phyloP scores from a whole-genome alignment of 2,329 filamentous ascomycete genomes.

The Paecilomyces formosus region DNA sequence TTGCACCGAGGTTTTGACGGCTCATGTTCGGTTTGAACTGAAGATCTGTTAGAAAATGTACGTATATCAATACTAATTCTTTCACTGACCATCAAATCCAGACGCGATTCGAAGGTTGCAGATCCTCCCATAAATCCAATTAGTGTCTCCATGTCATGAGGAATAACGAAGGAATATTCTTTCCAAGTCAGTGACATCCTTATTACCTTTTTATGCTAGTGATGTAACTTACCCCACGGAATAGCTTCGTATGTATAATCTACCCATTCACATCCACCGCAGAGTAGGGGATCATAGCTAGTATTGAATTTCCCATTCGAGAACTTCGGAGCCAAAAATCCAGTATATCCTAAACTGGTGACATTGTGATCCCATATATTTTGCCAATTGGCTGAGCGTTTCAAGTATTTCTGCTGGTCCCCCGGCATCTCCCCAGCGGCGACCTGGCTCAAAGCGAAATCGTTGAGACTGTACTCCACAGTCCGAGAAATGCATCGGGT shows the following conservation, averaged over 20 bases:
- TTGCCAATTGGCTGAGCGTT: slow-evolving; percentile 61
- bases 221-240: slow-evolving; percentile 41
- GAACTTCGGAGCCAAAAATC: slow-evolving; percentile 50
- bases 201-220: too few species aligned
- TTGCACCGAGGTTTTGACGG: slow-evolving; percentile 20
- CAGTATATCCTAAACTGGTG: slow-evolving; percentile 49
- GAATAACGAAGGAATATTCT: slow-evolving; percentile 58
- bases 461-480: slow-evolving; percentile 59
- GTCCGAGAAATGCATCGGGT: slow-evolving; percentile 57
- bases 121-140: slow-evolving; percentile 49
- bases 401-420: slow-evolving; percentile 48
- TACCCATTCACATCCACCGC: slow-evolving; percentile 60
- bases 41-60: neutral
- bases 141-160: slow-evolving; percentile 55
- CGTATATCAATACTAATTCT: neutral
- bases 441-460: slow-evolving; percentile 55
- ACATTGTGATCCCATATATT: slow-evolving; percentile 61
- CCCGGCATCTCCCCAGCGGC: slow-evolving; percentile 42
- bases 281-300: slow-evolving; percentile 44
- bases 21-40: slow-evolving; percentile 37
- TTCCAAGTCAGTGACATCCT: too few species aligned
- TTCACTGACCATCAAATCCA: slow-evolving; percentile 46
- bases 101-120: slow-evolving; percentile 47
- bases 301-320: slow-evolving; percentile 42
- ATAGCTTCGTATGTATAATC: slow-evolving; percentile 55